phyloP scores from a whole-genome alignment of 1,139 yeast species.

The Taiozyma sp. region DNA sequence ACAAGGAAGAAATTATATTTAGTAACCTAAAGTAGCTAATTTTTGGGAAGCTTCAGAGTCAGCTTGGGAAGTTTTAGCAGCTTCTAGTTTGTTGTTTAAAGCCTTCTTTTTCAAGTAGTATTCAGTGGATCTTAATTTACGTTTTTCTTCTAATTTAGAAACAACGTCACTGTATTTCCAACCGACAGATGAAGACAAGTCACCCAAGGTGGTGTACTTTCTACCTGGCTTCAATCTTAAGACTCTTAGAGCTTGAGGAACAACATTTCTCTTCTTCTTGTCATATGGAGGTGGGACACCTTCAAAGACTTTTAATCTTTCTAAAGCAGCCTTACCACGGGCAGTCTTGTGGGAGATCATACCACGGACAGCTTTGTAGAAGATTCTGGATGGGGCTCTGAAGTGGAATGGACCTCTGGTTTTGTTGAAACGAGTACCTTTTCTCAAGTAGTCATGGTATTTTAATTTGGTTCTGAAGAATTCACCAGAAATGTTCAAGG shows the following conservation, averaged over 20 bases:
- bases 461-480: constrained; percentile 99
- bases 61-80: constrained; percentile 67
- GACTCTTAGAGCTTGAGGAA: constrained; percentile 99
- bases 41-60: constrained; percentile 77
- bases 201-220: constrained; percentile 98
- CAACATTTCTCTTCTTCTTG: constrained; percentile 99
- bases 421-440: constrained; percentile 98
- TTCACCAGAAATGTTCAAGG: constrained; percentile 98
- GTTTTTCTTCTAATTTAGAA: constrained; percentile 97
- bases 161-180: constrained; percentile 99
- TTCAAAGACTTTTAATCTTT: constrained; percentile 98
- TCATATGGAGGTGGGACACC: constrained; percentile 99
- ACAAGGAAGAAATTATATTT: constrained; percentile 29
- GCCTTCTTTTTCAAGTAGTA: constrained; percentile 99
- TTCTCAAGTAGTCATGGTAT: constrained; percentile 99
- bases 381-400: constrained; percentile 99
- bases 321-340: constrained; percentile 99
- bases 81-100: constrained; percentile 83
- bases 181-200: constrained; percentile 95
- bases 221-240: constrained; percentile 99
- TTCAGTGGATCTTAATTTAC: constrained; percentile 99
- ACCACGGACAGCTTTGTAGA: constrained; percentile 99
- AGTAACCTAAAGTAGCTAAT: constrained; percentile 85
- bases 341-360: constrained; percentile 99
- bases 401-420: constrained; percentile 99